Conservation (phyloP, 164 flowering plant species). For the Paratinospora sagittata region DNA sequence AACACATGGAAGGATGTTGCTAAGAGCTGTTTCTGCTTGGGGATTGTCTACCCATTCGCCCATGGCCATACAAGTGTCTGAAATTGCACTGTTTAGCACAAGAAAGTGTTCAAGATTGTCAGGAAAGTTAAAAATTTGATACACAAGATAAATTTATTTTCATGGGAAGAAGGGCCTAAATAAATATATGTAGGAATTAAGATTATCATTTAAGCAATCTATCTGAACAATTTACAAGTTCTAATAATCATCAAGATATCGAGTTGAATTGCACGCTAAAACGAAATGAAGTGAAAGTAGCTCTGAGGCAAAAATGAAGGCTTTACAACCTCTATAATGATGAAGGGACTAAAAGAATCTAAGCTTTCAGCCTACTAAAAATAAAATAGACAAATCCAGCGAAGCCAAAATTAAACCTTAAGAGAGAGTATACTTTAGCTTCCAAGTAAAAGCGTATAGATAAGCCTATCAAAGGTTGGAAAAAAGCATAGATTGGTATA, state of each 20-base stretch:
- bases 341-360: too few relatives aligned
- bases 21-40: conserved; percentile 76
- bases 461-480: too few relatives aligned
- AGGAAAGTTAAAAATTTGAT: background rate
- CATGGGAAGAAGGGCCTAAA: too few relatives aligned
- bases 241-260: background rate
- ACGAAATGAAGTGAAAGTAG: background rate
- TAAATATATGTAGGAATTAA: too few relatives aligned
- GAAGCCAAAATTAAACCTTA: background rate
- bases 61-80: conserved; percentile 94
- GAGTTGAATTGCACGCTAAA: background rate
- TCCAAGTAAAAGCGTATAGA: too few relatives aligned
- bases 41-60: conserved; percentile 87
- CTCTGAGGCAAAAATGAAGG: too few relatives aligned
- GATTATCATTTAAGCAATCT: too few relatives aligned
- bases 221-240: too few relatives aligned
- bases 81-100: conserved; percentile 46
- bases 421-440: background rate
- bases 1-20: conserved; percentile 86
- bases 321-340: too few relatives aligned
- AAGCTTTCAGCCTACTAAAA: background rate
- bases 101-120: background rate
- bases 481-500: too few relatives aligned
- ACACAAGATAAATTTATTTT: too few relatives aligned
- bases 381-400: background rate